Evolutionary conservation across 2,329 filamentous ascomycete species (phyloP), one percentile per base, ranked within the genome.

Genomic region (Grosmannia serpens): DNA sequence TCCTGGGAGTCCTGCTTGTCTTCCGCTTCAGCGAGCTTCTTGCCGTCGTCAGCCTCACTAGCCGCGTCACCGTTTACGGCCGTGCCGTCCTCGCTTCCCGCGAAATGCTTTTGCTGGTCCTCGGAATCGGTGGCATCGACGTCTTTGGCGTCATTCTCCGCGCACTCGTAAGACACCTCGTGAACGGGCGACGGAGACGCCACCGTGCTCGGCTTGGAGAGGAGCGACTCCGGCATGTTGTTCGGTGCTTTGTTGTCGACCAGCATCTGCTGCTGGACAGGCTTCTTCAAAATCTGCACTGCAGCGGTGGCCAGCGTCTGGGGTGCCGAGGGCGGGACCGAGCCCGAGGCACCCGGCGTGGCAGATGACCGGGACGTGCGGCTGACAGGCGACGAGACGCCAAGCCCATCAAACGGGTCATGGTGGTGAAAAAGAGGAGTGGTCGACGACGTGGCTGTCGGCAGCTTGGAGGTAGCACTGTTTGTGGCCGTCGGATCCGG

Each of bases 1-100:
- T 86, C 81, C n/a, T 84, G 73, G 41, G 76, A 73, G 53, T 73
- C 74, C 38, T 75, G 73, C 46, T 78, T 81, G 56, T 77, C 75
- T 24, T 80, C 74, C 59, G 81, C 79, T 33, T 81, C 75, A 15
- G 84, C 75, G 64, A 80, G 76, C 50, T 78, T 71, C 67, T 76
- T 73, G 47, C 81, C 74, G 17, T 80, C 77, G 66, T 78, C 76
- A 41, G 78, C 75, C 59, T 74, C 71, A 59, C 77, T 70, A 73
- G 24, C 24, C 5, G 10, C 22, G 15, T 44, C 35, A 15, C 51
- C 31, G 31, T 53, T 35, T 1, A 53, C 51, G 33, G 52, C 52
- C 15, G 47, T 50, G 47, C 47, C 47, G 15, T 50, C 26, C 26
- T 29, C 47, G n/a, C n/a, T n/a, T 15, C 17, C 26, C 24, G 15